Base-by-base conservation (phyloP, 805 yeast species). In the Candida montana region DNA sequence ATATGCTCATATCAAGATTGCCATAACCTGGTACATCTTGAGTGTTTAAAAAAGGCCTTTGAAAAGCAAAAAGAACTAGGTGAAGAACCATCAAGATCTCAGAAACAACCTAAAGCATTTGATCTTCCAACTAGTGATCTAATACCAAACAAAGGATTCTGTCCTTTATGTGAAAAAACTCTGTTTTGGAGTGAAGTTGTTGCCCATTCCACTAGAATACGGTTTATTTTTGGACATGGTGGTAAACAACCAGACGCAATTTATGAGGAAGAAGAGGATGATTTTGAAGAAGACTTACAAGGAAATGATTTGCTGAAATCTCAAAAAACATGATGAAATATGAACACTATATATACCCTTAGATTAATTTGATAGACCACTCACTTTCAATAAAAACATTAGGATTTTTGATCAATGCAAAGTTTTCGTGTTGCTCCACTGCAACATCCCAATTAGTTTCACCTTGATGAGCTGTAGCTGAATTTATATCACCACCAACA, bases 281-380 rank as follows among this genome's bases (percentile, higher is more conserved):
- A 15, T 24, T 27, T 37, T n/a, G 54, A 50, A n/a, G 39, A 34
- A 21, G 24, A 40, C 19, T 17, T 28, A 6, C 21, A 19, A 17
- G 51, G 43, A 30, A 41, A 44, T 16, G 46, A 44, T 31, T 19
- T 24, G 13, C 26, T 23, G 31, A 16, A 23, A 29, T 20, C 10
- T 19, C 36, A 33, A 31, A 21, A 29, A 18, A 18, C n/a, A 17
- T 18, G 10, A 5, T 8, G 7, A 9, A 35, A 12, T 7, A 12
- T 19, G 23, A 18, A 21, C 24, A 21, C 6, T 4, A 31, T 31
- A 18, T 19, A 17, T 19, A 26, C 27, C 20, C 13, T 40, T 49
- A 57, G 33, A 70, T n/a, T n/a, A n/a, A 55, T 31, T 48, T 40
- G n/a, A 75, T 62, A 16, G 56, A 53, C 86, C 87, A 82, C 17